Base-by-base conservation (phyloP, 2,329 filamentous ascomycete genomes). In the Aureobasidium pullulans region DNA sequence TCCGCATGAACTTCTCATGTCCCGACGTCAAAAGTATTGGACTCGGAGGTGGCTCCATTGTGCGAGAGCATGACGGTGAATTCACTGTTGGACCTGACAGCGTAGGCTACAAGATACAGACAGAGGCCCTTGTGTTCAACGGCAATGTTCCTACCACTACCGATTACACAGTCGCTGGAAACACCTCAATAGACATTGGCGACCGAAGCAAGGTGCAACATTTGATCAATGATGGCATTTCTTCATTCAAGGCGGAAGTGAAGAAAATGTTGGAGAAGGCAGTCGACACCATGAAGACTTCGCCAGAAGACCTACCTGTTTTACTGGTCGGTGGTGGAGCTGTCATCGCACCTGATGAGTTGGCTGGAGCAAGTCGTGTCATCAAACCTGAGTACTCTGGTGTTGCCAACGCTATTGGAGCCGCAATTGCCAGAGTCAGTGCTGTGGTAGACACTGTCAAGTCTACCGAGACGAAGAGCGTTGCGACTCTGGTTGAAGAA, bases 391-490 rank as follows among this genome's bases (percentile, higher is more conserved):
- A 77, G 42, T 84, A 77, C 73, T 79, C 81, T 1, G 78, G 77
- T 3, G 81, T 86, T 1, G 84, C 84, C 8, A 87, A 87, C 65
- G 84, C 84, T 0, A 83, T 87, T 9, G 84, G 84, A 1, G 84
- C 84, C 8, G 84, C 84, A 0, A 84, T 83, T 60, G 82, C 83
- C 1, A 73, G 81, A 40, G 82, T 86, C 2, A 84, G 80, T 60
- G 65, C 67, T 34, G 66, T 71, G 15, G 78, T 79, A 1, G 70
- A 74, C 10, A 75, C 72, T 0, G 67, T 77, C 6, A 70, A 73
- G 50, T 73, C 70, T 1, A 74, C 70, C 0, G 71, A 74, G 40
- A 68, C 69, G 58, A 68, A 66, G 11, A 68, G 15, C 63, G 2
- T 60, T 16, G 56, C 47, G 1, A 39, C 71, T 31, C 36, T 72